Evolutionary conservation across 2,329 filamentous ascomycete species (phyloP).

Genomic region (Biscogniauxia sp.): DNA sequence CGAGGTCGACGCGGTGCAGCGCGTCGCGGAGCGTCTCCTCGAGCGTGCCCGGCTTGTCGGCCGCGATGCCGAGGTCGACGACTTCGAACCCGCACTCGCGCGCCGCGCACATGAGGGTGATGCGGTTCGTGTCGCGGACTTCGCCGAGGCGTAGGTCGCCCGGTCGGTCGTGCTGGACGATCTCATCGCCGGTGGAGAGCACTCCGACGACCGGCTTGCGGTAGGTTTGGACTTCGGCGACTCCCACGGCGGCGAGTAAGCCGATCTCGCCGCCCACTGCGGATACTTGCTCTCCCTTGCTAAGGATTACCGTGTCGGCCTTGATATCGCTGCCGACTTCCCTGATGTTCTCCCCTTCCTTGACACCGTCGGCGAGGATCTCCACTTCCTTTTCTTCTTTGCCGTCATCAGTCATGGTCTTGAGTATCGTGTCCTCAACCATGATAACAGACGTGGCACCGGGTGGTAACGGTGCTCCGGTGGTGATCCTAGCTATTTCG

Average conservation of each 20-base stretch:
- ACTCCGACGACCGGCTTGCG: slow-evolving; percentile 78
- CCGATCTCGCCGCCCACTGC: slow-evolving; percentile 89
- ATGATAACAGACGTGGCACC: slow-evolving; percentile 91
- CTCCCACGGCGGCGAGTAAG: slow-evolving; percentile 81
- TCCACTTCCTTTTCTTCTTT: slow-evolving; percentile 85
- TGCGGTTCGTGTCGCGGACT: slow-evolving; percentile 90
- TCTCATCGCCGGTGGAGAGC: slow-evolving; percentile 91
- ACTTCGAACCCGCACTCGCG: slow-evolving; percentile 72
- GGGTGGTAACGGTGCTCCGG: slow-evolving; percentile 83
- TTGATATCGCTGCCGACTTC: slow-evolving; percentile 87
- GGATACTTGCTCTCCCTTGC: slow-evolving; percentile 77
- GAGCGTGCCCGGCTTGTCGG: slow-evolving; percentile 68
- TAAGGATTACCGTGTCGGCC: slow-evolving; percentile 66
- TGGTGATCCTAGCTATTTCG: slow-evolving; percentile 86
- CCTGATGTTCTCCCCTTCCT: slow-evolving; percentile 80
- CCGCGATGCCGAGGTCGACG: slow-evolving; percentile 82
- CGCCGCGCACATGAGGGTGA: slow-evolving; percentile 78
- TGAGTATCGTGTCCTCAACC: slow-evolving; percentile 89
- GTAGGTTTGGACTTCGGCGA: slow-evolving; percentile 68
- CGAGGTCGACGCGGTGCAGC: slow-evolving; percentile 71
- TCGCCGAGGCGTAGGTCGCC: slow-evolving; percentile 70
- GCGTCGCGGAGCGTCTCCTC: slow-evolving; percentile 76
- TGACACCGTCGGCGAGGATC: slow-evolving; percentile 75
- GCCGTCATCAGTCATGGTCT: slow-evolving; percentile 72
- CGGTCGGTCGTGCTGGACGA: slow-evolving; percentile 69